phyloP scores from a whole-genome alignment of 805 yeast species.

The Suhomyces xylopsoci region DNA sequence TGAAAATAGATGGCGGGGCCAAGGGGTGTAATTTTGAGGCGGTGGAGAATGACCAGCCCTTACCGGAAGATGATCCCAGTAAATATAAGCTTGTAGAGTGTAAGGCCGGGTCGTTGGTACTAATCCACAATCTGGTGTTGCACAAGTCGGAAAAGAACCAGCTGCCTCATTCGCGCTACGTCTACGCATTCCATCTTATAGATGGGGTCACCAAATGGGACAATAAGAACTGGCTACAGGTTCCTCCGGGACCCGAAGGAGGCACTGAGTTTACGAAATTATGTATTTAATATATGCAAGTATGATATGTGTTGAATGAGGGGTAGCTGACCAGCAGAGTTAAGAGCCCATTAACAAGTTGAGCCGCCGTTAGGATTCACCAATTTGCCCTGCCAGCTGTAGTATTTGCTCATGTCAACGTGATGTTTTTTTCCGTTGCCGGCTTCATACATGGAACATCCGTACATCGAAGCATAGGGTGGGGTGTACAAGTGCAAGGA shows the following conservation, averaged over 20 bases:
- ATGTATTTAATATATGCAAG: constrained; percentile 12
- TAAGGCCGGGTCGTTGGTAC: constrained; percentile 66
- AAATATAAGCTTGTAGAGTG: constrained; percentile 56
- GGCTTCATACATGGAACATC: constrained; percentile 51
- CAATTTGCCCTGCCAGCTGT: constrained; percentile 57
- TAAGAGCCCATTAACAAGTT: constrained; percentile 4
- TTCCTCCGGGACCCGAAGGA: constrained; percentile 58
- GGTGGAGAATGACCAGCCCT: constrained; percentile 15
- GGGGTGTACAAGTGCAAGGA: constrained; percentile 75
- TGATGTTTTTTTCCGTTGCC: constrained; percentile 48
- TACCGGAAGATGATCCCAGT: constrained; percentile 27
- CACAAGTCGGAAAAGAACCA: constrained; percentile 67
- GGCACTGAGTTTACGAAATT: constrained; percentile 58
- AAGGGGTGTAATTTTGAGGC: constrained; percentile 58
- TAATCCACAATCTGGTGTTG: constrained; percentile 68
- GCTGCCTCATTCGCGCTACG: constrained; percentile 59
- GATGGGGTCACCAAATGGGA: constrained; percentile 67
- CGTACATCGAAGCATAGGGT: constrained; percentile 65
- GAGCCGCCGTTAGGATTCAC: constrained; percentile 16
- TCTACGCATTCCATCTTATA: constrained; percentile 77
- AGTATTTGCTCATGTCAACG: constrained; percentile 57
- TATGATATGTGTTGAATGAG: not conserved
- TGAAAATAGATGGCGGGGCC: constrained; percentile 45
- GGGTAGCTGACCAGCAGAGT: constrained; percentile 1
- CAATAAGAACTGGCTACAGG: constrained; percentile 70